Evolutionary conservation across 2,329 filamentous ascomycete species (phyloP), one percentile per base, ranked within the genome.

Genomic region (Venturia nashicola): DNA sequence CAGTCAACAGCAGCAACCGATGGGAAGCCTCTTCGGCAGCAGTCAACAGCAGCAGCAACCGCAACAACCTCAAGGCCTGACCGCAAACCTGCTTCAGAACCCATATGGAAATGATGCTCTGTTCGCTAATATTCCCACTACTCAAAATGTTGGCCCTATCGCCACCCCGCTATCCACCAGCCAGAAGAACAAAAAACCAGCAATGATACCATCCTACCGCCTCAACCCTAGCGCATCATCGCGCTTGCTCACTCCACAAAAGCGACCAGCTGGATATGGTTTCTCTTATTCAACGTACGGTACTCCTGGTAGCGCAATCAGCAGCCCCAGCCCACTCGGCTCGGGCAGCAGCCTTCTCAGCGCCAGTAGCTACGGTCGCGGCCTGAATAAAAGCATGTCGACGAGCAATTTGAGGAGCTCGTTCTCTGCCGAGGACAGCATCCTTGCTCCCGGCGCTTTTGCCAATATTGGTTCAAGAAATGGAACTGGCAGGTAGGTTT

Each of bases 261-360:
- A 91, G 76, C 84, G 88, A 39, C 64, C 67, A 40, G 78, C 77
- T 64, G 91, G 90, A 5, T 97, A 90, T 72, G 93, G 93, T 2
- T 96, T 97, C 73, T 91, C 89, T 1, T 97, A 97, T 76, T 96
- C 91, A 67, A 91, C 87, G 2, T 96, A 96, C 70, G 91, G 90
- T 55, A 92, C 89, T 1, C 91, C 93, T 6, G 85, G 80, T 65
- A 90, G 85, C 68, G 83, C 83, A n/a, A 42, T 60, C 23, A 42
- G 63, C 54, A 60, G 42, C 23, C 44, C 83, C 54, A 90, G 87
- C 73, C 88, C 90, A 5, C 86, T 84, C 44, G 81, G 80, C 20
- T 77, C 88, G 61, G 83, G 84, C 32, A 85, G 84, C 71, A 91
- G 86, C 71, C 75, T 92, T 43, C 75, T 88, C 20, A 76, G 76